These are phyloP conservation scores for Alternaria sp. DNA, from an alignment of 2,329 filamentous ascomycete genomes.

Conservation along the genomic window DNA sequence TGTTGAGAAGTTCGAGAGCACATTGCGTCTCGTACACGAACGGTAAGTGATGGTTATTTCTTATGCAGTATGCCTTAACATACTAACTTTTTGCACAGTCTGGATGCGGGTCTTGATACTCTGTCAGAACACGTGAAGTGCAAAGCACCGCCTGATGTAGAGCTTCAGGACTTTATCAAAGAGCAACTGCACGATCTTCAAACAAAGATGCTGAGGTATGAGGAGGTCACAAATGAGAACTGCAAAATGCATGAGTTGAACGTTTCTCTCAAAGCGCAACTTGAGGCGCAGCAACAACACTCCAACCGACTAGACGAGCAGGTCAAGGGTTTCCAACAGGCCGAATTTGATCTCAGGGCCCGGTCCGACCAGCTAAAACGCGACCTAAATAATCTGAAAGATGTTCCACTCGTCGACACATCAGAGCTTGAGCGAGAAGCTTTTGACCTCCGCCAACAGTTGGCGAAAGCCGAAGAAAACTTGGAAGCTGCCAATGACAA, in stretches of 20 bases:
- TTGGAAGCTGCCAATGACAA: slow-evolving; percentile 14
- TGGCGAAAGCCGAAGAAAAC: slow-evolving; percentile 25
- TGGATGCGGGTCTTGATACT: slow-evolving; percentile 29
- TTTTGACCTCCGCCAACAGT: slow-evolving; percentile 20
- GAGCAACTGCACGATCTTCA: slow-evolving; percentile 29
- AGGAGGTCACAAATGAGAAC: slow-evolving; percentile 29
- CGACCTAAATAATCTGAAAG: slow-evolving; percentile 25
- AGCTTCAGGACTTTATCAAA: slow-evolving; percentile 23
- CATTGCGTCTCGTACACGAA: slow-evolving; percentile 34
- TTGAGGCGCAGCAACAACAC: slow-evolving; percentile 29
- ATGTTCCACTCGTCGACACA: slow-evolving; percentile 1
- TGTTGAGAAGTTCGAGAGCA: slow-evolving; percentile 33
- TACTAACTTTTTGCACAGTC: slow-evolving; percentile 24
- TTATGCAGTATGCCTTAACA: not conserved
- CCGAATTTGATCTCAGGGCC: slow-evolving; percentile 24
- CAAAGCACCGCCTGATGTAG: slow-evolving; percentile 8
- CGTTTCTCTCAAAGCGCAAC: slow-evolving; percentile 23
- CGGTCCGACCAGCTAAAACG: slow-evolving; percentile 24
- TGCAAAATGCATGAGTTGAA: slow-evolving; percentile 26
- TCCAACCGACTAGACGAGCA: slow-evolving; percentile 24
- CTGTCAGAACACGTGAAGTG: slow-evolving; percentile 15
- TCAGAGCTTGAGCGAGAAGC: slow-evolving; percentile 19
- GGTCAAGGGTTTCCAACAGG: slow-evolving; percentile 13
- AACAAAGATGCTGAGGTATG: slow-evolving; percentile 31
- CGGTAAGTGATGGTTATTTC: slow-evolving; percentile 24